Base-by-base conservation (phyloP, 2,329 filamentous ascomycete species). In the Trichoderma hamatum region DNA sequence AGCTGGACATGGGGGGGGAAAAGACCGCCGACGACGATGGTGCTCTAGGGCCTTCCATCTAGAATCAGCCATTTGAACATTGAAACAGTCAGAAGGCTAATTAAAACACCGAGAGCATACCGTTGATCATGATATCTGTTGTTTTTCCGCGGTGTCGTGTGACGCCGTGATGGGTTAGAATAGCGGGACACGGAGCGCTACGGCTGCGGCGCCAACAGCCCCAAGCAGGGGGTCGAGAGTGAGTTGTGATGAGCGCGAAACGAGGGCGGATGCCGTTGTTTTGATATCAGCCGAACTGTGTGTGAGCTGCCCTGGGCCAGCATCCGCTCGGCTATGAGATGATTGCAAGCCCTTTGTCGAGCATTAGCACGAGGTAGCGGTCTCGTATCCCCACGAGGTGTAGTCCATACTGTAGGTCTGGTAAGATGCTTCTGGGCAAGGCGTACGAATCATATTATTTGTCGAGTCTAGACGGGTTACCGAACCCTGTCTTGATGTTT, bases 161-260 rank as follows among this genome's bases (percentile, higher is more conserved):
- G 67, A 69, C 61, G 67, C 58, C 62, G 61, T 66, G 67, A 69
- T 69, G 67, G 61, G 61, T 49, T 65, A 65, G 67, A 65, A 69
- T 51, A 65, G 67, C 67, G 67, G 67, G 67, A 69, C 67, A 54
- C 56, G 51, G 56, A 68, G 55, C 60, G 67, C 67, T 69, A 65
- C 65, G 65, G 55, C 59, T 64, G 67, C 60, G 67, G 58, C 67
- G 67, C 67, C 60, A 64, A 52, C 67, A 51, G 60, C 67, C 52
- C 51, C 67, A 54, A 56, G 52, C 54, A 69, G 67, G 67, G 65
- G 55, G 26, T 59, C n/a, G 65, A 58, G 21, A 56, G 36, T 69
- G 60, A 69, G 56, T 67, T 67, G 39, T 67, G 63, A 67, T 67
- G 51, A 28, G 54, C 63, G 63, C 63, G 49, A 64, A 64, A 64